A percentile compares a stretch with the other conserved stretches of the same genome.
Conservation (phyloP, 768 basidiomycete genomes). For the Macrolepiota dolichaula region DNA sequence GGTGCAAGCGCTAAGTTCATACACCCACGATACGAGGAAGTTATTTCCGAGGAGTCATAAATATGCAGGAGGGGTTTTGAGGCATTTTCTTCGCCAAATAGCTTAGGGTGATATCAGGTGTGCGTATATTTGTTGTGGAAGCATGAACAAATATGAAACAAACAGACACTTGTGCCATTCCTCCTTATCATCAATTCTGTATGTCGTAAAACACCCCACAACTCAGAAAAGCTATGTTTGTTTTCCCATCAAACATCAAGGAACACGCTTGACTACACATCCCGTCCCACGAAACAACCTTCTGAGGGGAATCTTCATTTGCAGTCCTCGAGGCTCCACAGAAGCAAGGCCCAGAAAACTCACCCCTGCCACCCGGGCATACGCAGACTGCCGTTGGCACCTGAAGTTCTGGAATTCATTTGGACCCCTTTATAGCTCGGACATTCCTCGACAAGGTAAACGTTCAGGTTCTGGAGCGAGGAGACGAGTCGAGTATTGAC, state of each 20-base stretch:
- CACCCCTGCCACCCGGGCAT: not conserved
- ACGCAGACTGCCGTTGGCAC: not conserved
- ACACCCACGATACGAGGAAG: slow-evolving; percentile 21
- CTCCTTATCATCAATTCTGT: too few relatives aligned
- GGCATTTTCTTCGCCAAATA: slow-evolving; percentile 23
- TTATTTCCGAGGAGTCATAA: slow-evolving; percentile 24
- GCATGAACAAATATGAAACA: not conserved
- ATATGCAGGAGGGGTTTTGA: slow-evolving; percentile 24
- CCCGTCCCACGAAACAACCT: not conserved
- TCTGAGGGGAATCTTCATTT: not conserved
- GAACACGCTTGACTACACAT: not conserved
- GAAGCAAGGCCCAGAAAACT: not conserved
- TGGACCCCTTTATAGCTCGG: not conserved
- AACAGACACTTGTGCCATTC: too few relatives aligned
- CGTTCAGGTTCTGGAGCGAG: not conserved
- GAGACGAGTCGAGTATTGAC: not conserved
- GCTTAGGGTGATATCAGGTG: too few relatives aligned
- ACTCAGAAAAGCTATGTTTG: too few relatives aligned
- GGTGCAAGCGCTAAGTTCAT: slow-evolving; percentile 22
- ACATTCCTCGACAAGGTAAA: not conserved
- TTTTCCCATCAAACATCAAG: too few relatives aligned
- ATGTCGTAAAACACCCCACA: too few relatives aligned
- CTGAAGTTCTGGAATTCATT: not conserved
- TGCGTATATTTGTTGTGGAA: not conserved
- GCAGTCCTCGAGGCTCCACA: not conserved